These are phyloP conservation scores for Avena sativa DNA, from an alignment of 176 grass and related monocot species.

Conservation along the genomic window DNA sequence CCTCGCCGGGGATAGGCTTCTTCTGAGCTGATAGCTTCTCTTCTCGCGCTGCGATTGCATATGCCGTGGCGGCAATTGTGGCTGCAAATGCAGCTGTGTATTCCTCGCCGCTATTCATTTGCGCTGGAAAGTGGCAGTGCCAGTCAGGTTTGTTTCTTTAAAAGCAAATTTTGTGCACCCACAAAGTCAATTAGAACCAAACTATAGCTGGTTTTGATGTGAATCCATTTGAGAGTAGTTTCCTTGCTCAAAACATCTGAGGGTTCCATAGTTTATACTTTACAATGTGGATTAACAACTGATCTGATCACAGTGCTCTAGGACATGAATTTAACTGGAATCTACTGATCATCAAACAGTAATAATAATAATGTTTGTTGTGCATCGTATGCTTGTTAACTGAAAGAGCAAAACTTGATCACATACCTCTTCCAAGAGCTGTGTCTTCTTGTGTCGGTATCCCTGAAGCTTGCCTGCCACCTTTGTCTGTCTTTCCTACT, in stretches of 20 bases:
- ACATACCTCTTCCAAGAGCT: slow-evolving; percentile 44
- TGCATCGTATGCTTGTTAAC: background rate
- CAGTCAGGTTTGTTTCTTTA: slow-evolving; percentile 35
- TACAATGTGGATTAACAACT: background rate
- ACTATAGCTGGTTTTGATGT: background rate
- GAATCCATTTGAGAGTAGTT: background rate
- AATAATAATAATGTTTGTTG: background rate
- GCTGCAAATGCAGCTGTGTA: slow-evolving; percentile 48
- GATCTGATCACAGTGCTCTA: slow-evolving; percentile 1
- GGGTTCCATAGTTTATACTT: background rate
- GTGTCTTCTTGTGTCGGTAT: slow-evolving; percentile 32
- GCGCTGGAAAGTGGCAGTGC: slow-evolving; percentile 27
- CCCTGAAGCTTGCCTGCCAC: background rate
- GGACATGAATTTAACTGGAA: background rate
- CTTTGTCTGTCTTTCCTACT: slow-evolving; percentile 38
- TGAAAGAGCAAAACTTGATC: slow-evolving; percentile 2
- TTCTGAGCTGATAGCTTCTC: slow-evolving; percentile 53
- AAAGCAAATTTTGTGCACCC: background rate
- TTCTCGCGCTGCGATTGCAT: slow-evolving; percentile 64
- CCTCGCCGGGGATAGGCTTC: slow-evolving; percentile 19
- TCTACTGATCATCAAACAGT: background rate
- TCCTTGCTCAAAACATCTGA: slow-evolving; percentile 17
- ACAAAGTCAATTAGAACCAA: background rate
- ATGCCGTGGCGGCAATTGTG: slow-evolving; percentile 71
- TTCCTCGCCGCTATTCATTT: slow-evolving; percentile 51